Conservation (phyloP, 108 stramenopile species). For the Cyclostephanos invisitatus region DNA sequence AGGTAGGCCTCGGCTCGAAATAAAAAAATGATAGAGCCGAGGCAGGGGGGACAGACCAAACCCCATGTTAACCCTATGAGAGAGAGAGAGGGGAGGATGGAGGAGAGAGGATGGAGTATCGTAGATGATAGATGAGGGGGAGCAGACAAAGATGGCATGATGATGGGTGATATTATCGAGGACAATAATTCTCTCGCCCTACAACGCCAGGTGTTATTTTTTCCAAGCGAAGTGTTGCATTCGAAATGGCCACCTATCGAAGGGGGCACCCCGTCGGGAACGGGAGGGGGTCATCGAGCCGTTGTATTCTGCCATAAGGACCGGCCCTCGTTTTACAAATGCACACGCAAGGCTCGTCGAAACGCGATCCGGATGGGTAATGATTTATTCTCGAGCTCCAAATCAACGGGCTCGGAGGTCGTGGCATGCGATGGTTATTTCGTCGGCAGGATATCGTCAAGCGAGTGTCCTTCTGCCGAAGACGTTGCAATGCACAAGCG, state of each 20-base stretch:
- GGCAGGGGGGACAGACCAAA: no score
- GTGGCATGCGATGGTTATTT: slow-evolving; percentile 4
- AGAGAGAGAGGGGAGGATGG: no score
- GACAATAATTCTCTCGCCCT: neutral
- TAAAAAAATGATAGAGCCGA: no score
- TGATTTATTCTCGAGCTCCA: neutral
- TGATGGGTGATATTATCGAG: no score
- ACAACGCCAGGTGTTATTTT: neutral
- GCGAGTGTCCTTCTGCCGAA: neutral
- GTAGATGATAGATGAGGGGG: no score
- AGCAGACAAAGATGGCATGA: no score
- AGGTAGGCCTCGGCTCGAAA: no score
- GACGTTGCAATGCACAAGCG: neutral
- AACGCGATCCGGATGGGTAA: neutral
- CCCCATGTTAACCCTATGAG: no score
- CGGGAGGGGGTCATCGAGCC: neutral
- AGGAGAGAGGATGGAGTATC: no score
- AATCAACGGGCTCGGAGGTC: neutral
- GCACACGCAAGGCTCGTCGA: neutral
- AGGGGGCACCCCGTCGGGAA: neutral
- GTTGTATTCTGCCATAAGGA: slow-evolving; percentile 7
- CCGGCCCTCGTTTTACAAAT: slow-evolving; percentile 1
- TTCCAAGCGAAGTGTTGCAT: neutral
- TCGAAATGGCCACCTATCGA: neutral
- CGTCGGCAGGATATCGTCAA: neutral